These are phyloP conservation scores for Phytophthora tubulina DNA, from an alignment of 352 stramenopile genomes.

Conservation along the genomic window DNA sequence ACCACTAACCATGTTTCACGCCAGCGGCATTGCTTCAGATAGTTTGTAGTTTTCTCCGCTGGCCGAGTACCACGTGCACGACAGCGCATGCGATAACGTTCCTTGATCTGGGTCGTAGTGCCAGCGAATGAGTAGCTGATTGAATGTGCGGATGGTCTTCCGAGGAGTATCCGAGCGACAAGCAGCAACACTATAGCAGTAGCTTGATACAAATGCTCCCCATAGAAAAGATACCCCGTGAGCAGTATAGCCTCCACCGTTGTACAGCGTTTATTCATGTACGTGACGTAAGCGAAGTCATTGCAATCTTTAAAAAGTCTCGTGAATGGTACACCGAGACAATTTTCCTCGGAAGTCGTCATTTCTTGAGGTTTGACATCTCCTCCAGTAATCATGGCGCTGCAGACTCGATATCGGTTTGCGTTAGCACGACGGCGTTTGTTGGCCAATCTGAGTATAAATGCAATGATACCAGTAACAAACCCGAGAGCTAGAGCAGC, in stretches of 20 bases:
- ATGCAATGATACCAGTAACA: too few species aligned
- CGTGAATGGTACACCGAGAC: constrained; percentile 31
- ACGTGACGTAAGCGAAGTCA: constrained; percentile 32
- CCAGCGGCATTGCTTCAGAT: constrained; percentile 23
- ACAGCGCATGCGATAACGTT: constrained; percentile 20
- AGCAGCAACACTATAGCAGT: constrained; percentile 30
- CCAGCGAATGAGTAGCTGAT: constrained; percentile 37
- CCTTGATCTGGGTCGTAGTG: constrained; percentile 23
- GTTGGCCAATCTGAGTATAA: too few species aligned
- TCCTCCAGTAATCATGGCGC: too few species aligned
- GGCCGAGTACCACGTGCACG: constrained; percentile 36
- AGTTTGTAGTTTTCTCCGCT: constrained; percentile 35
- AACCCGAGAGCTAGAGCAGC: too few species aligned
- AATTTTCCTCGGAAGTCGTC: constrained; percentile 36
- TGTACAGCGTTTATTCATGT: constrained; percentile 17
- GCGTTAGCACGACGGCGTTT: too few species aligned
- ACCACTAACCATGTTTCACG: neutral
- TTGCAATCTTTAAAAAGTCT: constrained; percentile 36
- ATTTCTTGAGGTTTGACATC: too few species aligned
- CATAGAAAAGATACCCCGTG: constrained; percentile 35
- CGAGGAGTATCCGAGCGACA: constrained; percentile 28
- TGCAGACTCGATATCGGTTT: too few species aligned
- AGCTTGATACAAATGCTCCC: constrained; percentile 33
- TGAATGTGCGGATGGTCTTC: constrained; percentile 38
- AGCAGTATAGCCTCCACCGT: constrained; percentile 38